These are phyloP conservation scores for Clavispora asparagi DNA, from an alignment of 805 yeast genomes.

Conservation along the genomic window DNA sequence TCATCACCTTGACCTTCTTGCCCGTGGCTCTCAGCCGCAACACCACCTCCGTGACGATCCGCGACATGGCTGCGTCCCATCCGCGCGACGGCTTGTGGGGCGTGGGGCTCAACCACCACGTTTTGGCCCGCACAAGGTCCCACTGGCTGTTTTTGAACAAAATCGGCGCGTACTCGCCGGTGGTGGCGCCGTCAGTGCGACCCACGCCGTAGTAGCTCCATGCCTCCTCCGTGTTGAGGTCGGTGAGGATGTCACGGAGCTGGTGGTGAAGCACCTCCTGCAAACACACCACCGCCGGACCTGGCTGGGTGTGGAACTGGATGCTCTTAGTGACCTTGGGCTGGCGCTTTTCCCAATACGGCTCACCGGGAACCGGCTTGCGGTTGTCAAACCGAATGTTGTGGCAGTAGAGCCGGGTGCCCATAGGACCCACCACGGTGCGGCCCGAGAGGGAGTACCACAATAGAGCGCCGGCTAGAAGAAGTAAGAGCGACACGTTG, in stretches of 20 bases:
- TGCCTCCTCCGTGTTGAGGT: slow-evolving; percentile 20
- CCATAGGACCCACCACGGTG: neutral
- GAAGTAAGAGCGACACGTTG: neutral
- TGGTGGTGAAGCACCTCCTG: slow-evolving; percentile 37
- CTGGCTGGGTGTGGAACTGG: slow-evolving; percentile 26
- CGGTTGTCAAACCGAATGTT: slow-evolving; percentile 43
- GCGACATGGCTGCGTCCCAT: slow-evolving; percentile 40
- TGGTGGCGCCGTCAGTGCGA: slow-evolving; percentile 9
- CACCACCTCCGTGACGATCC: slow-evolving; percentile 36
- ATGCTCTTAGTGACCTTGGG: slow-evolving; percentile 36
- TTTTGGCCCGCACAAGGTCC: slow-evolving; percentile 23
- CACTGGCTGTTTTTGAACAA: slow-evolving; percentile 29
- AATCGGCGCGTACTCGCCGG: slow-evolving; percentile 26
- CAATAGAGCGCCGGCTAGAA: neutral
- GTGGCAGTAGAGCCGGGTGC: slow-evolving; percentile 29
- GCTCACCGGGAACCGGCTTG: slow-evolving; percentile 32
- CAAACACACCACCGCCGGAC: slow-evolving; percentile 34
- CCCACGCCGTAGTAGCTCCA: slow-evolving; percentile 30
- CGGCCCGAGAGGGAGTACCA: neutral
- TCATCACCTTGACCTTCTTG: slow-evolving; percentile 26
- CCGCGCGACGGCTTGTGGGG: slow-evolving; percentile 34
- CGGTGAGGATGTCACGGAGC: slow-evolving; percentile 24
- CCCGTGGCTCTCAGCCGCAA: slow-evolving; percentile 21
- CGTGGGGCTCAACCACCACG: slow-evolving; percentile 39
- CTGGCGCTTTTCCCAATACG: slow-evolving; percentile 41